Conservation (phyloP, 352 stramenopile species). For the Lagenidium giganteum region DNA sequence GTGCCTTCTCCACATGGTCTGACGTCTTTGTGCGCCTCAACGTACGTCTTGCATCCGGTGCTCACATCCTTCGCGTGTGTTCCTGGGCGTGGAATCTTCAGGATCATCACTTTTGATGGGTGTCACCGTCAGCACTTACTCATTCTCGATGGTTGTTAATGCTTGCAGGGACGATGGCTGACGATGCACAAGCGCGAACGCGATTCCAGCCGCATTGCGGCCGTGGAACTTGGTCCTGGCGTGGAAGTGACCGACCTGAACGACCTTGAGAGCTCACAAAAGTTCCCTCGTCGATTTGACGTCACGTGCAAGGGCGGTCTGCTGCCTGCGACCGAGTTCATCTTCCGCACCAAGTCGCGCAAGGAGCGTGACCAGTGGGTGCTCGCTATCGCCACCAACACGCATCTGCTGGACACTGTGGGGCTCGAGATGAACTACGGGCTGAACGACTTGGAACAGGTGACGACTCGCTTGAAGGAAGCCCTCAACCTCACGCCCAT, state of each 20-base stretch:
- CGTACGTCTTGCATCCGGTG: no score
- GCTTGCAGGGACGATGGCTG: slow-evolving; percentile 63
- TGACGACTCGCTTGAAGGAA: slow-evolving; percentile 53
- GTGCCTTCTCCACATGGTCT: slow-evolving; percentile 61
- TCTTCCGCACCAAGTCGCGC: slow-evolving; percentile 71
- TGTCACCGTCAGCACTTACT: no score
- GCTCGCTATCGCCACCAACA: slow-evolving; percentile 54
- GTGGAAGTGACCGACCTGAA: slow-evolving; percentile 58
- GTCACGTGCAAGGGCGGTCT: slow-evolving; percentile 64
- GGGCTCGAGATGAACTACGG: slow-evolving; percentile 46
- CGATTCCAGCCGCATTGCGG: slow-evolving; percentile 45
- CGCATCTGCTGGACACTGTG: slow-evolving; percentile 41
- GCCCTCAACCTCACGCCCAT: slow-evolving; percentile 50
- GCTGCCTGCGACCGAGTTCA: slow-evolving; percentile 62
- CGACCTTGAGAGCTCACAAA: slow-evolving; percentile 51
- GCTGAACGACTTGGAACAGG: slow-evolving; percentile 42
- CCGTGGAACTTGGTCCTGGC: slow-evolving; percentile 64
- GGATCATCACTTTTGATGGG: no score
- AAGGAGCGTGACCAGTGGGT: slow-evolving; percentile 79
- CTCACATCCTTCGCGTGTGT: no score
- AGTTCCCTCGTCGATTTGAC: slow-evolving; percentile 77
- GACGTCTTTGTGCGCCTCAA: slow-evolving; percentile 60
- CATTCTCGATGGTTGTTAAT: background rate
- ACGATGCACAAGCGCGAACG: slow-evolving; percentile 66
- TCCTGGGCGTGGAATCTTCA: no score